Percentiles rank a stretch among this genome's conserved stretches.
Evolutionary conservation across 1,139 yeast species (phyloP).

Genomic region (Suhomyces bolitotheri): DNA sequence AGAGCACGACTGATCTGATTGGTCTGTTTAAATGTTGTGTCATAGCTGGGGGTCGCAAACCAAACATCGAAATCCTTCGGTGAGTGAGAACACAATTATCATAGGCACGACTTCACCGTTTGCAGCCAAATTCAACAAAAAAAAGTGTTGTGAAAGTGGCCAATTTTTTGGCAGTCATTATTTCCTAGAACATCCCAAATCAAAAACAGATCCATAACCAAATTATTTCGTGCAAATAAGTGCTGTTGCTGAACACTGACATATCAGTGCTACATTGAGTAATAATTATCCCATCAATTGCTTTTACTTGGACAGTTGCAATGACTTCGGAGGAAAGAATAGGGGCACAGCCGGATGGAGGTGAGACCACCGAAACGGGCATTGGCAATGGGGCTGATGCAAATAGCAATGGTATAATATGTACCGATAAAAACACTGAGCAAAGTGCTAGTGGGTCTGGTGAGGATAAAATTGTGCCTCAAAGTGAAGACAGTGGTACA

Average conservation of each 20-base stretch:
- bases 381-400: no score
- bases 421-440: not conserved
- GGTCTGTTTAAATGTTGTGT: no score
- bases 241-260: not conserved
- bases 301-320: not conserved
- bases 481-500: not conserved
- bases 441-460: no score
- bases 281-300: not conserved
- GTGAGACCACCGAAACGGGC: not conserved
- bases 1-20: no score
- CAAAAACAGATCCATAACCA: not conserved
- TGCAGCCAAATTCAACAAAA: conserved; percentile 5
- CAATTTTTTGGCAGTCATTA: not conserved
- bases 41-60: no score
- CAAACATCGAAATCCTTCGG: no score
- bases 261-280: not conserved
- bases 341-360: not conserved
- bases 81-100: no score
- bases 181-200: not conserved
- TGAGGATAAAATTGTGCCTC: not conserved
- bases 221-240: not conserved
- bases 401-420: no score
- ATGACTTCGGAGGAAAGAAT: not conserved
- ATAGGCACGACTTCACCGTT: no score
- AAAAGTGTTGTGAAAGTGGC: conserved; percentile 1